Conservation (phyloP, 2,329 filamentous ascomycete genomes). For the Calonectria hawksworthii region DNA sequence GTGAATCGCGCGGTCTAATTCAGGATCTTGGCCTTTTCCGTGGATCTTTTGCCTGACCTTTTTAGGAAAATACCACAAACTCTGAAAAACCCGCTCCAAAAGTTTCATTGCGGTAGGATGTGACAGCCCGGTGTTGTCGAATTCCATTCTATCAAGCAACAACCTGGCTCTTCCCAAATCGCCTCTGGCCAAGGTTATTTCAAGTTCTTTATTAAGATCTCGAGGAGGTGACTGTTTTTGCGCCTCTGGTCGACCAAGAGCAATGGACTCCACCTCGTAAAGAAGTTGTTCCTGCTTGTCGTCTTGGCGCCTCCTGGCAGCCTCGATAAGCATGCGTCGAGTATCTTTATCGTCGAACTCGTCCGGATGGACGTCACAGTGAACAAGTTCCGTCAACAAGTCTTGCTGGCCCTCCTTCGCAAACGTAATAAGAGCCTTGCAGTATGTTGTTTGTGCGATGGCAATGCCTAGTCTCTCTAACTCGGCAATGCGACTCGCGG, state of each 20-base stretch:
- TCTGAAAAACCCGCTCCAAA: conserved; percentile 44
- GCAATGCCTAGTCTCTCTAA: conserved; percentile 74
- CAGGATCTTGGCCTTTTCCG: conserved; percentile 34
- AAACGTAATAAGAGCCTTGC: conserved; percentile 74
- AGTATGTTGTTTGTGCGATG: conserved; percentile 74
- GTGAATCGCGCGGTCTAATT: conserved; percentile 50
- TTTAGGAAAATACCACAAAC: conserved; percentile 47
- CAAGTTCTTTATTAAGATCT: conserved; percentile 42
- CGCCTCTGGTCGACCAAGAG: conserved; percentile 13
- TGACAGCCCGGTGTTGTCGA: conserved; percentile 44
- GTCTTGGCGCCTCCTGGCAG: conserved; percentile 50
- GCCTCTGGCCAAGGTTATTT: conserved; percentile 21
- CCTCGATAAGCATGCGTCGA: conserved; percentile 55
- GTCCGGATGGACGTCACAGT: conserved; percentile 68
- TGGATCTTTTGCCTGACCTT: conserved; percentile 24
- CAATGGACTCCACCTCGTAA: conserved; percentile 55
- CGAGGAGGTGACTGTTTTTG: conserved; percentile 34
- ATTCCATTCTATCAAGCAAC: conserved; percentile 52
- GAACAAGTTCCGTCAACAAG: conserved; percentile 60
- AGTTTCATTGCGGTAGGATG: conserved; percentile 46
- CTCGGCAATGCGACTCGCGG: conserved; percentile 71
- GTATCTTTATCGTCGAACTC: conserved; percentile 64
- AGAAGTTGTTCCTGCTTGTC: conserved; percentile 60
- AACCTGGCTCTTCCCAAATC: conserved; percentile 41
- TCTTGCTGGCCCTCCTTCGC: conserved; percentile 68